Base-by-base conservation (phyloP, 345 rosid species). In the Boechera retrofracta region DNA sequence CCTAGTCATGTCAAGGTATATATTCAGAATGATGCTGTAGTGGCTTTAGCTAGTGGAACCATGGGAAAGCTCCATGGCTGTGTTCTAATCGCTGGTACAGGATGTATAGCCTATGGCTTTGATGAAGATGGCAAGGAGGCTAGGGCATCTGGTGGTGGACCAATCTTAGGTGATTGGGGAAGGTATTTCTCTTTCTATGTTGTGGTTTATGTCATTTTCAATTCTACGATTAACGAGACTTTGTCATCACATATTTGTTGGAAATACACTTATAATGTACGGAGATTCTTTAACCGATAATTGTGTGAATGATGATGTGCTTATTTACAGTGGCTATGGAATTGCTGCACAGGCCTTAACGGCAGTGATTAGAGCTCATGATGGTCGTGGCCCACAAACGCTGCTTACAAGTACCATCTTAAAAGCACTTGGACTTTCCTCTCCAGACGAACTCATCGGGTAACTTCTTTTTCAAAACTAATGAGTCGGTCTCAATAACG, bases 31-130 rank as follows among this genome's bases (percentile, higher is more conserved):
- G 98, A 92, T 86, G 97, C 98, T 16, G 83, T 94, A 48, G 98
- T 96, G 71, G 98, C 98, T 64, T 71, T 94, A 81, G 97, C 98
- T 2, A 86, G 98, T 82, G 98, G 98, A 64, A 92, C 98, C 51
- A 75, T 89, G 90, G 98, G 98, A 74, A 90, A 89, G 84, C 96
- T 92, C 67, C 92, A 90, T 79, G 98, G 98, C 5, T 94, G 98
- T 85, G 98, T 94, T 70, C 67, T 94, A 32, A 94, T 94, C 75
- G 97, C 98, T 31, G 98, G 98, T 79, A 94, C 96, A 0, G 98
- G 98, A 54, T 85, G 94, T 60, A 94, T 94, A 72, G 88, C 94
- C 41, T 92, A 90, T 86, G 98, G 98, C 58, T 85, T 90, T 69
- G 85, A 91, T 39, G 92, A 88, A 85, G 98, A 85, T 82, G 97